Evolutionary conservation across 1,284 basidiomycete species (phyloP).

Genomic region (Omphalotus olearius): DNA sequence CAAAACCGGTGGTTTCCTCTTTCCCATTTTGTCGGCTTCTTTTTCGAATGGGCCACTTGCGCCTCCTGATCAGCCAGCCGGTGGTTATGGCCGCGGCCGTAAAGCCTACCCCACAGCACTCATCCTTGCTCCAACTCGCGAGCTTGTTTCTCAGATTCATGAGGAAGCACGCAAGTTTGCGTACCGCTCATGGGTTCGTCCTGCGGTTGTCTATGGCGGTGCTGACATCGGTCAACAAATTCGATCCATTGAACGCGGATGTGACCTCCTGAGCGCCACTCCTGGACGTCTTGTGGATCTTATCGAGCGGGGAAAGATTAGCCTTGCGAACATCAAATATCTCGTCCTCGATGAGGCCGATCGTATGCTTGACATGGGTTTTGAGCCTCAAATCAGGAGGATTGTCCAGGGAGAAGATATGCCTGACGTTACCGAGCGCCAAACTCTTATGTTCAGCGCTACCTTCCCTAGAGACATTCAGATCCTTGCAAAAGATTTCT

Average conservation of each 20-base stretch:
- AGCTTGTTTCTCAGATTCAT: constrained; percentile 98
- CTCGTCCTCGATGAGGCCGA: constrained; percentile 99
- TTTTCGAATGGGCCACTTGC: constrained; percentile 81
- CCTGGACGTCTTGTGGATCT: constrained; percentile 98
- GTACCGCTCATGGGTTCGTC: constrained; percentile 98
- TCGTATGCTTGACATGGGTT: constrained; percentile 99
- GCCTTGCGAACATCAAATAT: constrained; percentile 94
- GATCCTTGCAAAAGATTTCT: constrained; percentile 92
- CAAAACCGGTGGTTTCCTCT: constrained; percentile 98
- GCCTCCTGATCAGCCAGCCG: constrained; percentile 52
- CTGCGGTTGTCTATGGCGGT: constrained; percentile 98
- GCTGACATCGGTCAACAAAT: constrained; percentile 97
- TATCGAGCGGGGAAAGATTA: constrained; percentile 97
- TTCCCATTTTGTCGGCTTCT: constrained; percentile 96
- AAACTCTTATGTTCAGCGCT: constrained; percentile 99
- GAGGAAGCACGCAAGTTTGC: constrained; percentile 99
- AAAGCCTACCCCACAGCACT: constrained; percentile 96
- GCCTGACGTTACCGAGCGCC: constrained; percentile 88
- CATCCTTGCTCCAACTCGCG: constrained; percentile 96
- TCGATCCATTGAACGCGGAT: constrained; percentile 92
- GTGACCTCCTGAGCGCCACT: constrained; percentile 96
- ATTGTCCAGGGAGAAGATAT: constrained; percentile 99
- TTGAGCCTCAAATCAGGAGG: constrained; percentile 98
- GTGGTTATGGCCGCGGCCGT: constrained; percentile 65
- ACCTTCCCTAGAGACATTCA: constrained; percentile 99